Evolutionary conservation across 2,329 filamentous ascomycete genomes (phyloP).

Genomic region (Talaromyces sp.): DNA sequence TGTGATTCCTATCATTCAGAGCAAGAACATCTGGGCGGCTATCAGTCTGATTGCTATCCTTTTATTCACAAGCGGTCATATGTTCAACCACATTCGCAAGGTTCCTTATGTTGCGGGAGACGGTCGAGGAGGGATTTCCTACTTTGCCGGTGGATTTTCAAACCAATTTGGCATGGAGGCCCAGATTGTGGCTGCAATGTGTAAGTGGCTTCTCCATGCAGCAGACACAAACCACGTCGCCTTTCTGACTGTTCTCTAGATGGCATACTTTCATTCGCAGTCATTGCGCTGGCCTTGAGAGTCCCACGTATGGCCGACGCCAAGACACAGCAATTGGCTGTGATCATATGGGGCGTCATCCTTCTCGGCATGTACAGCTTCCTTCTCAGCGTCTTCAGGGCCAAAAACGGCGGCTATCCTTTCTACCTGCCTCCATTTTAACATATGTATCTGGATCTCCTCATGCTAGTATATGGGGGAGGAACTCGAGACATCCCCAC

Average conservation of each 20-base stretch:
- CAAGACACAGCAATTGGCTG: constrained; percentile 73
- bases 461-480: constrained; percentile 12
- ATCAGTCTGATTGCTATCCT: constrained; percentile 84
- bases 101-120: constrained; percentile 87
- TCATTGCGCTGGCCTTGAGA: constrained; percentile 86
- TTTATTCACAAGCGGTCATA: constrained; percentile 92
- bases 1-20: constrained; percentile 75
- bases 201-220: constrained; percentile 55
- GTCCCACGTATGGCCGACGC: constrained; percentile 81
- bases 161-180: constrained; percentile 93
- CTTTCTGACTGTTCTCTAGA: constrained; percentile 46
- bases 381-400: constrained; percentile 84
- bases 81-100: constrained; percentile 99
- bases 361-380: constrained; percentile 88
- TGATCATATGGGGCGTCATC: constrained; percentile 73
- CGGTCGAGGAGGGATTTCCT: constrained; percentile 78
- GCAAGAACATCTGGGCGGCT: constrained; percentile 90
- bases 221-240: not conserved
- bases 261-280: constrained; percentile 79
- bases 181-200: constrained; percentile 88
- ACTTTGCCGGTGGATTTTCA: constrained; percentile 89
- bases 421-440: constrained; percentile 91
- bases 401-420: constrained; percentile 93
- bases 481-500: constrained; percentile 18
- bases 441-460: not conserved